These are phyloP conservation scores for Podila horticola DNA, from an alignment of 192 early-diverging fungal species.

Conservation along the genomic window DNA sequence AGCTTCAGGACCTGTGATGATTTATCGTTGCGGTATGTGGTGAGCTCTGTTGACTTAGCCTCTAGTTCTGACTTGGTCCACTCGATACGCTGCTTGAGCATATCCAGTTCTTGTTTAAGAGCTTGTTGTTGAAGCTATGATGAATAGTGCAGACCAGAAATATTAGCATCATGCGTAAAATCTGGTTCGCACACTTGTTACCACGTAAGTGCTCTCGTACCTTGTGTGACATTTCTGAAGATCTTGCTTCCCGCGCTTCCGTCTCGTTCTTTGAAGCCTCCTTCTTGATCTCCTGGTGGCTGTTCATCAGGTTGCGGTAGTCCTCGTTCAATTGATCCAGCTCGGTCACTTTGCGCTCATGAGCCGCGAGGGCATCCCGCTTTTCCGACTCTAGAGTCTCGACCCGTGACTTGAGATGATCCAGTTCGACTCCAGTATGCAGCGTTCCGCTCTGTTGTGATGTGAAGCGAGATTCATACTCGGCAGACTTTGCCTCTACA, in stretches of 20 bases:
- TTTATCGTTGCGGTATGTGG: slow-evolving; percentile 65
- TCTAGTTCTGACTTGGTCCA: slow-evolving; percentile 79
- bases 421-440: slow-evolving; percentile 26
- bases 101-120: slow-evolving; percentile 67
- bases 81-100: slow-evolving; percentile 64
- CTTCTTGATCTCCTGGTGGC: slow-evolving; percentile 38
- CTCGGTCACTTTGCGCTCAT: slow-evolving; percentile 39
- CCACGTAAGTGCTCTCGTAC: neutral
- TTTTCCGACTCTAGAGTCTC: slow-evolving; percentile 38
- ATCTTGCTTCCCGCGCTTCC: slow-evolving; percentile 39
- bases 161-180: neutral
- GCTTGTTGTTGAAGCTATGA: slow-evolving; percentile 43
- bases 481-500: slow-evolving; percentile 8
- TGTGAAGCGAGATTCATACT: slow-evolving; percentile 20
- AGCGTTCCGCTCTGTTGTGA: slow-evolving; percentile 38
- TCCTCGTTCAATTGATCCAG: slow-evolving; percentile 37
- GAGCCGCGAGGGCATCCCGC: slow-evolving; percentile 28
- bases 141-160: neutral
- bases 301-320: slow-evolving; percentile 24
- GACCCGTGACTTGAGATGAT: slow-evolving; percentile 14
- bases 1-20: slow-evolving; percentile 57
- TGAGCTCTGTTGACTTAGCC: slow-evolving; percentile 62
- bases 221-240: slow-evolving; percentile 41
- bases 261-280: slow-evolving; percentile 34
- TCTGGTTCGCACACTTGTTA: neutral